Evolutionary conservation across 768 basidiomycete genomes (phyloP).

Genomic region (Chlorophyllum brunneum): DNA sequence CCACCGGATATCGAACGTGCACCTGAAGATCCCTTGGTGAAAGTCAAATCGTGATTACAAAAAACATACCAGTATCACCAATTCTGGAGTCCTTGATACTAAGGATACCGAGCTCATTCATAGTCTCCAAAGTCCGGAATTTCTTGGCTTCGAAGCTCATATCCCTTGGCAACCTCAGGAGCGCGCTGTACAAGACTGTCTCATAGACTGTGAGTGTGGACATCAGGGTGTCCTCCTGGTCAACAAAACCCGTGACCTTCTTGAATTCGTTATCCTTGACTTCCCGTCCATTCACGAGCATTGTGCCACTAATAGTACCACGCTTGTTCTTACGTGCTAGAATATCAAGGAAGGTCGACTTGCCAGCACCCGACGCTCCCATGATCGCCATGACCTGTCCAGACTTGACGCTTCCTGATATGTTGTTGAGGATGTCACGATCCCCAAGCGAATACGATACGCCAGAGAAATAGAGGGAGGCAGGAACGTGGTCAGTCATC

Average conservation of each 20-base stretch:
- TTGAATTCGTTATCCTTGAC: conserved; percentile 75
- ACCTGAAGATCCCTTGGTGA: conserved; percentile 37
- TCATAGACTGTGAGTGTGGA: conserved; percentile 97
- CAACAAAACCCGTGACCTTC: conserved; percentile 90
- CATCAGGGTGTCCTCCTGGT: conserved; percentile 98
- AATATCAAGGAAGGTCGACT: conserved; percentile 95
- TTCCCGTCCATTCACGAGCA: conserved; percentile 82
- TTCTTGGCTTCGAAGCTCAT: conserved; percentile 97
- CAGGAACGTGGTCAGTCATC: conserved; percentile 93
- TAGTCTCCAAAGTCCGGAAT: conserved; percentile 89
- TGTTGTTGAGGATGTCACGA: conserved; percentile 69
- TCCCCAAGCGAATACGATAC: conserved; percentile 73
- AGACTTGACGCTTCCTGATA: conserved; percentile 81
- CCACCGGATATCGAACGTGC: conserved; percentile 93
- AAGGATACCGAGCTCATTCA: conserved; percentile 93
- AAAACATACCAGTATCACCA: conserved; percentile 73
- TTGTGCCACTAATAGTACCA: conserved; percentile 68
- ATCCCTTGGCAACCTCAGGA: conserved; percentile 86
- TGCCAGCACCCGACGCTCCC: conserved; percentile 96
- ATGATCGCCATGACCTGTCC: conserved; percentile 95
- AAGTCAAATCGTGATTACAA: not conserved
- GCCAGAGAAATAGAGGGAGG: conserved; percentile 85
- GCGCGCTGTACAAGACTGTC: conserved; percentile 90
- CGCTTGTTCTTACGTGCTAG: conserved; percentile 88
- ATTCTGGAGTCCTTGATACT: conserved; percentile 88